phyloP scores from a whole-genome alignment of 805 yeast species.

The Yarrowia alimentaria region DNA sequence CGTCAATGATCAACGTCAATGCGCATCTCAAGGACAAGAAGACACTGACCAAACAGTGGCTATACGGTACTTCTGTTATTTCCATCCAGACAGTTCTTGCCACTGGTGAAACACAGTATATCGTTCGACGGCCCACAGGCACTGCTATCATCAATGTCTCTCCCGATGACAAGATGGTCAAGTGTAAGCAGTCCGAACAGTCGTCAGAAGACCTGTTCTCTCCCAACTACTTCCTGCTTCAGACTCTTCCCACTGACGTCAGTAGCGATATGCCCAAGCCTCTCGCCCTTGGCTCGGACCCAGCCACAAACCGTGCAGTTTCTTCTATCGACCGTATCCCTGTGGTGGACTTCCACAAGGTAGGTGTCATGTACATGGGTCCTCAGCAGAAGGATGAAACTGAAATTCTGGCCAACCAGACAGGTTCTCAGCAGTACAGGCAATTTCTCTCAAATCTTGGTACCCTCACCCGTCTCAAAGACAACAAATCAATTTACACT shows the following conservation, averaged over 20 bases:
- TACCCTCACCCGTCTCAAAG: constrained; percentile 53
- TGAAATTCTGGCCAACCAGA: constrained; percentile 61
- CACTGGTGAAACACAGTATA: constrained; percentile 52
- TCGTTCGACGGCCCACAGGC: constrained; percentile 68
- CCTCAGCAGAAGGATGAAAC: constrained; percentile 61
- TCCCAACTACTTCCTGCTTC: constrained; percentile 53
- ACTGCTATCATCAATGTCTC: constrained; percentile 48
- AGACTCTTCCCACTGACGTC: constrained; percentile 48
- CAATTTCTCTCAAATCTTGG: constrained; percentile 62
- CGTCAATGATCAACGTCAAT: constrained; percentile 33
- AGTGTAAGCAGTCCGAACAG: neutral
- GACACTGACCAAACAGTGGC: constrained; percentile 49
- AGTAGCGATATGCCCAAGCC: constrained; percentile 43
- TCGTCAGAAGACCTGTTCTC: constrained; percentile 35
- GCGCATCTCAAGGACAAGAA: constrained; percentile 30
- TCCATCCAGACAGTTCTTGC: constrained; percentile 53
- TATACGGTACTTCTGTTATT: constrained; percentile 56
- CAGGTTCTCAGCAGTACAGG: constrained; percentile 65
- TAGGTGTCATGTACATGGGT: constrained; percentile 74
- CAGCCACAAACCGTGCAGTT: constrained; percentile 52
- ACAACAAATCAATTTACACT: constrained; percentile 53
- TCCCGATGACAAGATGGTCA: constrained; percentile 29
- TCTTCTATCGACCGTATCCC: constrained; percentile 71
- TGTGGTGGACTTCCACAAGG: constrained; percentile 70
- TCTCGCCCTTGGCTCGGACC: constrained; percentile 51